These are phyloP conservation scores for Acanthamoeba triangularis DNA, from an alignment of 208 protist genomes.

Conservation along the genomic window DNA sequence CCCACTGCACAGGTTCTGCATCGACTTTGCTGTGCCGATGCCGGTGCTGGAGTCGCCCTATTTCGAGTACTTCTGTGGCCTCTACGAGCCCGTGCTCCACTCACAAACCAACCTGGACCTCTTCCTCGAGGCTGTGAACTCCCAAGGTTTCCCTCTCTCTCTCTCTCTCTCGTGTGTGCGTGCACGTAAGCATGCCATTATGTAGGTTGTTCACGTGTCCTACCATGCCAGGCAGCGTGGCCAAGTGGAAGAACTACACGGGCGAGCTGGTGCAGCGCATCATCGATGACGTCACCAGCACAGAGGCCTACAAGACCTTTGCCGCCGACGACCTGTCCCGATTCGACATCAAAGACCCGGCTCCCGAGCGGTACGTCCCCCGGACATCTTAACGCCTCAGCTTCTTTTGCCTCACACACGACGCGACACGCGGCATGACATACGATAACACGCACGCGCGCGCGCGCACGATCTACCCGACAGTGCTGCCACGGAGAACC, in stretches of 20 bases:
- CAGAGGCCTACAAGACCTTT: background rate
- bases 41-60: conserved; percentile 23
- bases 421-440: background rate
- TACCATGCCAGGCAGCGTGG: background rate
- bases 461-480: no score
- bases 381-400: no score
- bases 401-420: background rate
- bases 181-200: no score
- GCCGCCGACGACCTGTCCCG: background rate
- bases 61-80: background rate
- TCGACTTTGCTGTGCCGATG: conserved; percentile 8
- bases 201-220: background rate
- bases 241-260: conserved; percentile 39
- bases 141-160: background rate
- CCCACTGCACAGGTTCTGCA: background rate
- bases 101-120: background rate
- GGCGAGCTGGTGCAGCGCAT: conserved; percentile 24
- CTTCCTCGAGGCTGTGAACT: conserved; percentile 18
- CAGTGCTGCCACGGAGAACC: background rate
- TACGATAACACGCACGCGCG: background rate
- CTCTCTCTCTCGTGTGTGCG: background rate
- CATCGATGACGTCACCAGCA: conserved; percentile 10
- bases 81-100: conserved; percentile 15
- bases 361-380: background rate
- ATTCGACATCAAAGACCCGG: background rate